Base-by-base conservation (phyloP, 805 yeast species). In the Vanderwaltozyma verrucispora region DNA sequence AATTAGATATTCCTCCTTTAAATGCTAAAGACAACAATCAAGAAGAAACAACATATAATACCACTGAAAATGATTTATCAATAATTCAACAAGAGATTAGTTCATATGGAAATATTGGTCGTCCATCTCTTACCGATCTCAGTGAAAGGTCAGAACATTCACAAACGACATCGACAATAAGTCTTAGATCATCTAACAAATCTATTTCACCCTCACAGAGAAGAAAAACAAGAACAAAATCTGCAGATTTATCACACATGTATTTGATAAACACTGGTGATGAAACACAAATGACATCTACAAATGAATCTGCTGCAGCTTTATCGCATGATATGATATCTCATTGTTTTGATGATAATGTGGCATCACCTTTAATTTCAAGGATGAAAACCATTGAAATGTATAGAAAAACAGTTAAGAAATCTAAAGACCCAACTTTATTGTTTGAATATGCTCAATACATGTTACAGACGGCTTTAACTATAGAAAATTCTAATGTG, bases 391-490 rank as follows among this genome's bases (percentile, higher is more conserved):
- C 96, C 4, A 74, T 89, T 40, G 95, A 88, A 47, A 69, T 85
- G 67, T 88, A 89, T 64, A 71, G 92, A 38, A 72, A 80, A 46
- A 88, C 85, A 53, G 95, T 94, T 5, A 80, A 80, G 49, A 83
- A 79, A 50, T 74, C 86, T 16, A 80, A 78, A 51, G 95, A 89
- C 52, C 94, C 95, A 0, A 75, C 73, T 15, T 80, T 85, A n/a
- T 71, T 87, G 48, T 85, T 86, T 59, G 86, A 86, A 52, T 87
- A 84, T 55, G 96, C 96, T 1, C 92, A 86, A 60, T 85, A 82
- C 57, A 79, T 84, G 78, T 63, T 86, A 36, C 89, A 84, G 56
- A 82, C 94, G 1, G 95, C 94, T 1, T 67, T 88, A 36, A 62
- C 80, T 15, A 68, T 80, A 42, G 76, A 64, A 12, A 39, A 54